A percentile compares a stretch with the other conserved stretches of the same genome.
Evolutionary conservation across 129 eudicot species (phyloP).

Genomic region (Flaveria trinervia): DNA sequence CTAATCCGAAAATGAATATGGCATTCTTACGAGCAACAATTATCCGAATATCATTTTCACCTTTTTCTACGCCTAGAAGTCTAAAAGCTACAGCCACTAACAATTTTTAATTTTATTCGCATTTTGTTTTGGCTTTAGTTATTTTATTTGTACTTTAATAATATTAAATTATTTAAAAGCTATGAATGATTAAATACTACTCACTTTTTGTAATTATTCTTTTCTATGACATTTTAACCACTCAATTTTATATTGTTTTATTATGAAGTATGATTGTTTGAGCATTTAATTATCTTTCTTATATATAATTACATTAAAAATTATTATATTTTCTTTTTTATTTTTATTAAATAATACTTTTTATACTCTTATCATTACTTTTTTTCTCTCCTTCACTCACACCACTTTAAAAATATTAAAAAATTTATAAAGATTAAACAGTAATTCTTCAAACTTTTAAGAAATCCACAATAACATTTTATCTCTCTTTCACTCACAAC

Average conservation of each 20-base stretch:
- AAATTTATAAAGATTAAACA: too few species aligned
- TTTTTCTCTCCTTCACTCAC: too few species aligned
- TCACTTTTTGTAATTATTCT: constrained; percentile 3
- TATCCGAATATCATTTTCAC: constrained; percentile 14
- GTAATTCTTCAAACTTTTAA: too few species aligned
- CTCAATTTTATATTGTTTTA: background rate
- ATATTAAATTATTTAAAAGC: background rate
- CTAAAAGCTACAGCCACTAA: constrained; percentile 21
- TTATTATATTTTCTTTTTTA: too few species aligned
- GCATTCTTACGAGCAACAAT: constrained; percentile 7
- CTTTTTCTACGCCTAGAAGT: constrained; percentile 4
- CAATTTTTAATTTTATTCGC: background rate
- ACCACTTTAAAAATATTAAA: too few species aligned
- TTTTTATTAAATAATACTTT: too few species aligned
- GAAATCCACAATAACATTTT: too few species aligned
- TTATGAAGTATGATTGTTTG: background rate
- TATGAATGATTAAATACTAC: background rate
- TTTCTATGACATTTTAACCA: constrained; percentile 10
- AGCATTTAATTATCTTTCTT: too few species aligned
- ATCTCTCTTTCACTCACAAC: too few species aligned
- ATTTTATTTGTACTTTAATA: background rate
- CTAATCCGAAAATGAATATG: background rate
- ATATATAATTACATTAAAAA: too few species aligned
- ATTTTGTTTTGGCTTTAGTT: constrained; percentile 13
- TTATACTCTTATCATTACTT: too few species aligned